Base-by-base conservation (phyloP, 805 yeast species). In the Ogataea degrootiae region DNA sequence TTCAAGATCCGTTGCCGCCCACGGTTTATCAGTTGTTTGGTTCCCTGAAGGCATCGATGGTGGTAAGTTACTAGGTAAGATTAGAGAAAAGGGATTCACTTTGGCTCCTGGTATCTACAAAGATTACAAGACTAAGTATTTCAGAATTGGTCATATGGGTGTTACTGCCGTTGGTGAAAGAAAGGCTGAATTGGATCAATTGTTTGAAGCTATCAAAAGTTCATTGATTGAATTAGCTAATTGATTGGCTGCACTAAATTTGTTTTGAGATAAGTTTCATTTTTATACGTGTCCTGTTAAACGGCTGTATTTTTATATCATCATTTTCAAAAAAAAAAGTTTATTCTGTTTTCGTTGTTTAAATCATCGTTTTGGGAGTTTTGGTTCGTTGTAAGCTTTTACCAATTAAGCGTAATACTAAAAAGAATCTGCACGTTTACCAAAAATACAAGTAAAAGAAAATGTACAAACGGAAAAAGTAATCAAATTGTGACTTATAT, bases 121-220 rank as follows among this genome's bases (percentile, higher is more conserved):
- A 67, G 88, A 82, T 22, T 80, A 89, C 59, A 83, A 80, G 41
- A 77, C 85, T 49, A 83, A 85, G 66, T 91, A 91, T 72, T 87
- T 92, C 73, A 80, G 98, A 69, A 82, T 91, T 50, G 98, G 98
- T 34, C 98, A 91, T 71, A 92, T 92, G 98, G 97, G 97, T 53
- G 83, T 81, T 49, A 77, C 90, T 41, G 87, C 83, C 12, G 69
- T 79, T 49, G 80, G 82, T 56, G 73, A 69, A 36, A 67, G 70
- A 46, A 71, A 79, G 51, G 74, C 75, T 34, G 86, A 84, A 62
- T 65, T 83, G 29, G 79, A 76, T 48, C 63, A 64, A 46, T 78
- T 77, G 37, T 70, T 74, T 49, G 62, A 67, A 31, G 77, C 76
- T 26, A 69, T 81, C 47, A 71, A 73, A 52, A 69, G 67, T 41